Base-by-base conservation (phyloP, 768 basidiomycete genomes). In the Xanthoconium purpureum region DNA sequence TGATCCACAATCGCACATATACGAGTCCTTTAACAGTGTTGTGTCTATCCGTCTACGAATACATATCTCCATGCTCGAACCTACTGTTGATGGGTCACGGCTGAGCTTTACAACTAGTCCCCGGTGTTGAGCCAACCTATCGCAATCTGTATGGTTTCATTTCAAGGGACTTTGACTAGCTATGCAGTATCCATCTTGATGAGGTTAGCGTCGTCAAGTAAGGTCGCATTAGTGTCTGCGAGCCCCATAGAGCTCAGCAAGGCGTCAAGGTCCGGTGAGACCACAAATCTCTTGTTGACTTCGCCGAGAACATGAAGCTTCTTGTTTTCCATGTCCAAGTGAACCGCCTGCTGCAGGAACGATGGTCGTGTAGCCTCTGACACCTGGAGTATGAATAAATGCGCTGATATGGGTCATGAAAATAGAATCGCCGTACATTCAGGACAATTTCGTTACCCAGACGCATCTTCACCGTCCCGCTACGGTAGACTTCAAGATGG, bases 321-420 rank as follows among this genome's bases (percentile, higher is more conserved):
- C 63, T 87, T 88, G 18, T 77, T 73, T 38, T 72, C 72, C 50
- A 73, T 65, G 67, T 96, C 86, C 30, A 96, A 66, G 62, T 86
- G 80, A 18, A 91, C 87, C 7, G 89, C 88, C 54, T 96, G 92
- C 68, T 95, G 91, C 3, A 95, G 79, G 71, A 96, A 96, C 0
- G 91, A 89, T 2, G 92, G 84, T 53, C 88, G 88, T 2, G 90
- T 92, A 9, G 87, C 91, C 11, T 88, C 84, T 17, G 81, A 84
- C 33, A 96, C 87, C 94, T 68, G 91, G 64, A 36, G 24, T 24
- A 24, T 24, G 24, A 4, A 43, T 51, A 30, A 38, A 49, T 9
- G 29, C 7, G 13, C 65, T 6, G 54, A 51, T 29, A 36, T 6
- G 17, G 6, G 20, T 37, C 47, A 38, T 5, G 24, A 50, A 48